Base-by-base conservation (phyloP, 495 filamentous ascomycete species). In the Tuber umbilicatum region DNA sequence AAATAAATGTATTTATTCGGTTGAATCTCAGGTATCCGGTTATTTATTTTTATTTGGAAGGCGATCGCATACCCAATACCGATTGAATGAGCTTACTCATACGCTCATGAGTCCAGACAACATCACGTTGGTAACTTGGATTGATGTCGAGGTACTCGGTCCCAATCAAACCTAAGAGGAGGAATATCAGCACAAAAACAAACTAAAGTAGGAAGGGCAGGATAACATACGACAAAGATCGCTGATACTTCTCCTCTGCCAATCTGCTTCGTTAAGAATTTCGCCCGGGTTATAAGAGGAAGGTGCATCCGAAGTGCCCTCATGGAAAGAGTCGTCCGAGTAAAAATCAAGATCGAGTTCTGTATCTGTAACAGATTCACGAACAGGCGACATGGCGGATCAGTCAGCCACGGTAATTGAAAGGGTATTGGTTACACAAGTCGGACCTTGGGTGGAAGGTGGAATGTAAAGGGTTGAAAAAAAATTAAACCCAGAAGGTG, bases 81-180 rank as follows among this genome's bases (percentile, higher is more conserved):
- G 86, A 87, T 37, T 84, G 80, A 68, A 87, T 83, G 17, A 87
- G 80, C 39, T 78, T 77, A 16, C 81, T 78, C 81, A 83, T 79
- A 40, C 83, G 77, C 37, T 81, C 80, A n/a, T 73, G 60, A 39
- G 74, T 74, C 86, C 86, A 87, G 7, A 87, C 85, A 1, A 87
- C 84, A 38, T 85, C 85, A 76, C 86, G 77, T 76, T 87, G 86
- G 73, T 87, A 87, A 21, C 85, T 84, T 1, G 86, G 85, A 76
- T 86, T 81, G 16, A 87, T 74, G 45, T 85, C 81, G 42, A 86
- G 77, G 69, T 78, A 81, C 5, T 78, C 75, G 12, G 73, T 79
- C 4, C 83, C 70, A 73, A 86, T 82, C 73, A 84, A 78, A 35
- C 79, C 83, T 85, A 40, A 45, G 47, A 74, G 39, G 17, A 69